phyloP scores from a whole-genome alignment of 495 filamentous ascomycete genomes.

The Aspergillus leporis region DNA sequence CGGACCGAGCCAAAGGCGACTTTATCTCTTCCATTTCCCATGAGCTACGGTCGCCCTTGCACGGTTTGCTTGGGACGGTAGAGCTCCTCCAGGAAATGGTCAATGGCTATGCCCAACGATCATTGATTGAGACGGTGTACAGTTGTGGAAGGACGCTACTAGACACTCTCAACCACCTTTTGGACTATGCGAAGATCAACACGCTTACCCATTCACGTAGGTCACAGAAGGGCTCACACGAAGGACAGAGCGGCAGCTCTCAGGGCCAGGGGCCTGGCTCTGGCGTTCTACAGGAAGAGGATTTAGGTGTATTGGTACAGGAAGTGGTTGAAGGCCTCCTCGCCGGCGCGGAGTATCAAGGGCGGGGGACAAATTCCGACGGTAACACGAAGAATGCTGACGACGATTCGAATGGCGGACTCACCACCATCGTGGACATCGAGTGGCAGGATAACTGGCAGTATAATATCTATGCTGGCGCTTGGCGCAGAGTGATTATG shows the following conservation, averaged over 20 bases:
- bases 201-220: constrained; percentile 22
- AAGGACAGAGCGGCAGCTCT: constrained; percentile 4
- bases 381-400: neutral
- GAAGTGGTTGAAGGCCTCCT: constrained; percentile 38
- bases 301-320: constrained; percentile 34
- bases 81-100: constrained; percentile 55
- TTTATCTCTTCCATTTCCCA: constrained; percentile 75
- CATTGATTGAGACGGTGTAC: constrained; percentile 63
- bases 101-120: constrained; percentile 17
- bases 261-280: constrained; percentile 12
- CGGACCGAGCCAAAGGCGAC: constrained; percentile 58
- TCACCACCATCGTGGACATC: constrained; percentile 57
- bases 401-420: constrained; percentile 7
- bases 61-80: constrained; percentile 64
- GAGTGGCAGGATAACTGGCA: constrained; percentile 49
- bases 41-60: constrained; percentile 69
- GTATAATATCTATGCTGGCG: constrained; percentile 61
- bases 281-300: constrained; percentile 28
- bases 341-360: constrained; percentile 22
- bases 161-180: constrained; percentile 38
- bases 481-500: constrained; percentile 65
- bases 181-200: constrained; percentile 65
- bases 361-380: neutral
- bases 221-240: constrained; percentile 5
- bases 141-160: constrained; percentile 66